Percentiles rank a stretch among this genome's conserved stretches.
phyloP scores from a whole-genome alignment of 768 basidiomycete species.

The Dendrothele bispora region DNA sequence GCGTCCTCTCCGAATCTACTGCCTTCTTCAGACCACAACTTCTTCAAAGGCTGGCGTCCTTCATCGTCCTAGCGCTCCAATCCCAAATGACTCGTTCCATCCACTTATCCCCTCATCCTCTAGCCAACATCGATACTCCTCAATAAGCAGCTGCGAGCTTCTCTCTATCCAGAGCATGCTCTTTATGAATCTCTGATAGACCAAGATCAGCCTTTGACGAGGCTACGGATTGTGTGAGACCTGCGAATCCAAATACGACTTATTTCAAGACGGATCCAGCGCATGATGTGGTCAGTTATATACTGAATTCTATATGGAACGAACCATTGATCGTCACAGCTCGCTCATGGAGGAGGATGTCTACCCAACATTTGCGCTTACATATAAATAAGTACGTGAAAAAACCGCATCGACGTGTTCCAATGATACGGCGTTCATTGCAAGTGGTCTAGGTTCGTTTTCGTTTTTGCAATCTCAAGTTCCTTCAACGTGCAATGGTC shows the following conservation, averaged over 20 bases:
- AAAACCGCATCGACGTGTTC: constrained; percentile 39
- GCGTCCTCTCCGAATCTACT: constrained; percentile 5
- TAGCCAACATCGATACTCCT: constrained; percentile 5
- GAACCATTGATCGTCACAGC: constrained; percentile 49
- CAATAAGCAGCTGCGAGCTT: constrained; percentile 9
- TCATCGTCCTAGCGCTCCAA: background rate
- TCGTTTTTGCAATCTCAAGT: no score
- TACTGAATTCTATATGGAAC: constrained; percentile 23
- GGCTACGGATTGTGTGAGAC: constrained; percentile 27
- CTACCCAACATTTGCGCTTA: constrained; percentile 39
- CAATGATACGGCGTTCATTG: constrained; percentile 42
- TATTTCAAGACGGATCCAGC: constrained; percentile 49
- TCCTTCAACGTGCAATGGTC: no score
- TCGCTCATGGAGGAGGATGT: constrained; percentile 36
- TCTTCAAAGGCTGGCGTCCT: constrained; percentile 4
- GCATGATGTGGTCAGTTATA: constrained; percentile 36
- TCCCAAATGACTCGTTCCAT: background rate
- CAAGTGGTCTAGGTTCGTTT: constrained; percentile 48
- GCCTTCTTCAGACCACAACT: no score
- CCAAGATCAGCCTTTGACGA: constrained; percentile 1
- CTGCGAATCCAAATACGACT: constrained; percentile 9
- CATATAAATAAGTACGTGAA: constrained; percentile 48
- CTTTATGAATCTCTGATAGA: constrained; percentile 4
- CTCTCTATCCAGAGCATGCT: background rate
- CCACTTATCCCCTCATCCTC: constrained; percentile 10